Base-by-base conservation (phyloP, 2,329 filamentous ascomycete species). In the Chaetomiaceae sp. region DNA sequence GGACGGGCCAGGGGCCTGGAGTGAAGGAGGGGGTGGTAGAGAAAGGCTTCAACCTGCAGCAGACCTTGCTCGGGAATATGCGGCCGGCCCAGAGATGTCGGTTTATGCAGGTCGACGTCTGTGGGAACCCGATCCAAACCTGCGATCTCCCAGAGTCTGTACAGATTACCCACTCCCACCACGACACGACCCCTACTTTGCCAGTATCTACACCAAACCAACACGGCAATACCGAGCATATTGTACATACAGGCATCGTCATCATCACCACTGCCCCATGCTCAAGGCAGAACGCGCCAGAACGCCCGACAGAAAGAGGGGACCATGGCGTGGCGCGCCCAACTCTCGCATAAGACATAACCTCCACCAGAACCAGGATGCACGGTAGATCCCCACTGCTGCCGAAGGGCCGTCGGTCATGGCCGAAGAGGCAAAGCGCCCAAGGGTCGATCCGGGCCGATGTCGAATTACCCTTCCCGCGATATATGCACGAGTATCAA, bases 391-490 rank as follows among this genome's bases (percentile, higher is more conserved):
- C 48, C 23, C n/a, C 34, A 43, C 34, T 23, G 35, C 20, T 50
- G 45, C 49, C 46, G 31, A 50, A 13, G n/a, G 20, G 10, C 35
- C 16, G 23, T 55, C 52, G 56, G 56, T 44, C 52, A 58, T 58
- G 52, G 50, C 52, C 54, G 53, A 55, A 30, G 7, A 21, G 45
- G 34, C 25, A 35, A 19, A 40, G 5, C 6, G 25, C 23, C 21
- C 33, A 50, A 51, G 50, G 45, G 41, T 50, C 54, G 54, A 56
- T 56, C 54, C 54, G 54, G 51, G 34, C 53, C 53, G 55, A 54
- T 50, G 21, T 39, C 23, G 39, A 50, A 55, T 44, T 51, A 48
- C 43, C 41, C 30, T 41, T 13, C 30, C 12, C 35, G 45, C 16
- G 48, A 37, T 17, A 52, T 43, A 50, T 35, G 47, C 17, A 21